Conservation (phyloP, 495 filamentous ascomycete genomes). For the Aspergillus funiculosus region DNA sequence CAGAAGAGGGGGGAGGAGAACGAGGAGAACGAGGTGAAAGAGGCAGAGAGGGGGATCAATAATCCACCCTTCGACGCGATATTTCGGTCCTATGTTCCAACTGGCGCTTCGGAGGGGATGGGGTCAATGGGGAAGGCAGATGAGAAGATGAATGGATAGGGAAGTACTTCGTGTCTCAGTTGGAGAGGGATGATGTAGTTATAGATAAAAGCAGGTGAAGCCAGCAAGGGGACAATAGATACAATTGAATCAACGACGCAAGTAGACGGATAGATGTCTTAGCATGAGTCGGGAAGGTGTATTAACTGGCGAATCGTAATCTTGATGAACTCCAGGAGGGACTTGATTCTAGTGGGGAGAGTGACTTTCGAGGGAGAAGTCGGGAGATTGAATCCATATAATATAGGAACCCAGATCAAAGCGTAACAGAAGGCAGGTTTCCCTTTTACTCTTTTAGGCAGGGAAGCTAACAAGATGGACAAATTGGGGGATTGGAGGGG, state of each 20-base stretch:
- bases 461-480: slow-evolving; percentile 7
- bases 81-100: slow-evolving; percentile 13
- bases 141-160: slow-evolving; percentile 5
- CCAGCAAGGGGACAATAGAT: slow-evolving; percentile 28
- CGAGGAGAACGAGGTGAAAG: too few relatives aligned
- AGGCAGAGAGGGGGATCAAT: slow-evolving; percentile 15
- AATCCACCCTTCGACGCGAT: slow-evolving; percentile 23
- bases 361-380: background rate
- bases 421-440: background rate
- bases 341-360: slow-evolving; percentile 3
- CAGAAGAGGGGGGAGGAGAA: slow-evolving; percentile 7
- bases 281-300: slow-evolving; percentile 13
- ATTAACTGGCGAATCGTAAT: slow-evolving; percentile 8
- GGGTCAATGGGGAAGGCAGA: background rate
- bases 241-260: slow-evolving; percentile 14
- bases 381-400: slow-evolving; percentile 12
- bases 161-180: slow-evolving; percentile 30
- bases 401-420: background rate
- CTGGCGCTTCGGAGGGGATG: slow-evolving; percentile 1
- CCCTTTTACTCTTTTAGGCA: slow-evolving; percentile 13
- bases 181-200: slow-evolving; percentile 25
- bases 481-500: background rate
- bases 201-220: slow-evolving; percentile 18
- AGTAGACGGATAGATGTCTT: slow-evolving; percentile 18
- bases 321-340: background rate